These are phyloP conservation scores for Gastroboletus turbinatus DNA, from an alignment of 1,284 basidiomycete genomes.

Conservation along the genomic window DNA sequence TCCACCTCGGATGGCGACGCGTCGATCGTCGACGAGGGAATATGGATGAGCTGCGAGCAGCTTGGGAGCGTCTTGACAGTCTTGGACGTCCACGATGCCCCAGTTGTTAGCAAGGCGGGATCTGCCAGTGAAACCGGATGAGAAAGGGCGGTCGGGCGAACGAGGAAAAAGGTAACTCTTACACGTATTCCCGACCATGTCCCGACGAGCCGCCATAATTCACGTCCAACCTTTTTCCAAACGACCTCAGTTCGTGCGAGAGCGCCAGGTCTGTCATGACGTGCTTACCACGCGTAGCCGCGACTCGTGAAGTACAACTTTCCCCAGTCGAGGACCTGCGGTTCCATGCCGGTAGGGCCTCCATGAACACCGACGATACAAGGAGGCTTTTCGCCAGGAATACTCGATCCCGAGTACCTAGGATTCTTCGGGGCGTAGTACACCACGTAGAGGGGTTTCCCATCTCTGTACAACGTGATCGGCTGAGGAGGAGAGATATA, in stretches of 20 bases:
- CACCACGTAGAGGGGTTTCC: slow-evolving; percentile 28
- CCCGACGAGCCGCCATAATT: slow-evolving; percentile 33
- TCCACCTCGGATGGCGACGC: slow-evolving; percentile 58
- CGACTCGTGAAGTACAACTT: slow-evolving; percentile 35
- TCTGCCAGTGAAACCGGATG: slow-evolving; percentile 18
- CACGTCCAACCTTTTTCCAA: slow-evolving; percentile 33
- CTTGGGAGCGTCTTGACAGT: slow-evolving; percentile 29
- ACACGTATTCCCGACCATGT: slow-evolving; percentile 35
- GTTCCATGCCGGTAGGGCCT: slow-evolving; percentile 28
- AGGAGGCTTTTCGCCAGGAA: slow-evolving; percentile 29
- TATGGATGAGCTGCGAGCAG: slow-evolving; percentile 23
- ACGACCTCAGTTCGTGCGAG: not conserved
- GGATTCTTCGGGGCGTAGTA: slow-evolving; percentile 34
- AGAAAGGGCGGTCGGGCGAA: not conserved
- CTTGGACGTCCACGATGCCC: slow-evolving; percentile 33
- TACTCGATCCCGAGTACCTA: slow-evolving; percentile 27
- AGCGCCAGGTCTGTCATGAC: no score
- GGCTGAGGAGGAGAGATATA: slow-evolving; percentile 31
- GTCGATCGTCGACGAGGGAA: slow-evolving; percentile 37
- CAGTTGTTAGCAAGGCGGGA: slow-evolving; percentile 31
- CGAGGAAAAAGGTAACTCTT: not conserved
- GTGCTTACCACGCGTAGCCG: slow-evolving; percentile 35
- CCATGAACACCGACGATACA: slow-evolving; percentile 32
- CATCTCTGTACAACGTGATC: slow-evolving; percentile 24
- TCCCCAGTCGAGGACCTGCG: slow-evolving; percentile 26